phyloP scores from a whole-genome alignment of 2,329 filamentous ascomycete genomes.

The Truncatella angustata region DNA sequence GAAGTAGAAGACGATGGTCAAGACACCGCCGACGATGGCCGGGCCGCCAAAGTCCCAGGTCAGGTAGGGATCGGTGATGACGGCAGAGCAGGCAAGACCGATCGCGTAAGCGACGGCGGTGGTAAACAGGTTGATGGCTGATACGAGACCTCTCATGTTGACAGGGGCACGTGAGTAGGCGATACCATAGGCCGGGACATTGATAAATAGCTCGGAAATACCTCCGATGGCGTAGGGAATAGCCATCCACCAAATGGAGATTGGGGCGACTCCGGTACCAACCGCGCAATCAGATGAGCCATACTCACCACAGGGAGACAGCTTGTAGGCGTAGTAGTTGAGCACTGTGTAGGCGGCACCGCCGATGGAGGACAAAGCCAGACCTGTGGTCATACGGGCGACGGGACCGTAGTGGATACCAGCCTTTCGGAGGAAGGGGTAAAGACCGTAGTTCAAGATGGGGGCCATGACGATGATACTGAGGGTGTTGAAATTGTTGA shows the following conservation, averaged over 20 bases:
- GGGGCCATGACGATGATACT: conserved; percentile 46
- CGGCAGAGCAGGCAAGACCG: conserved; percentile 41
- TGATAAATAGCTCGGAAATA: conserved; percentile 51
- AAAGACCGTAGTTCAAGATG: conserved; percentile 46
- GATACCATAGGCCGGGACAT: conserved; percentile 50
- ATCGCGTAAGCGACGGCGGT: conserved; percentile 44
- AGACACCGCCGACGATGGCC: conserved; percentile 42
- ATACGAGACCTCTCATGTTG: conserved; percentile 51
- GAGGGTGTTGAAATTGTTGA: conserved; percentile 49
- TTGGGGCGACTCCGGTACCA: conserved; percentile 36
- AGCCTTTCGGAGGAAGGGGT: conserved; percentile 39
- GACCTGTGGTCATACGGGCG: conserved; percentile 48
- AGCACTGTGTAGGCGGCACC: conserved; percentile 41
- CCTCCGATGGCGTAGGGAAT: conserved; percentile 50
- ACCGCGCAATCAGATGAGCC: conserved; percentile 35
- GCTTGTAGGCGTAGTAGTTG: conserved; percentile 40
- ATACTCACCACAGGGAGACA: conserved; percentile 39
- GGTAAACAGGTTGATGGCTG: conserved; percentile 47
- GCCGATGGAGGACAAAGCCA: conserved; percentile 45
- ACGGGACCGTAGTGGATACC: conserved; percentile 46
- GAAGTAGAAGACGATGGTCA: conserved; percentile 44
- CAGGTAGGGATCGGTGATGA: conserved; percentile 47
- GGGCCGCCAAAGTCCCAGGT: conserved; percentile 49
- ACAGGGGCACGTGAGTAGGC: conserved; percentile 49
- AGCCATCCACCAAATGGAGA: conserved; percentile 57